phyloP scores from a whole-genome alignment of 2,329 filamentous ascomycete genomes.

The Penicillium occitanis region DNA sequence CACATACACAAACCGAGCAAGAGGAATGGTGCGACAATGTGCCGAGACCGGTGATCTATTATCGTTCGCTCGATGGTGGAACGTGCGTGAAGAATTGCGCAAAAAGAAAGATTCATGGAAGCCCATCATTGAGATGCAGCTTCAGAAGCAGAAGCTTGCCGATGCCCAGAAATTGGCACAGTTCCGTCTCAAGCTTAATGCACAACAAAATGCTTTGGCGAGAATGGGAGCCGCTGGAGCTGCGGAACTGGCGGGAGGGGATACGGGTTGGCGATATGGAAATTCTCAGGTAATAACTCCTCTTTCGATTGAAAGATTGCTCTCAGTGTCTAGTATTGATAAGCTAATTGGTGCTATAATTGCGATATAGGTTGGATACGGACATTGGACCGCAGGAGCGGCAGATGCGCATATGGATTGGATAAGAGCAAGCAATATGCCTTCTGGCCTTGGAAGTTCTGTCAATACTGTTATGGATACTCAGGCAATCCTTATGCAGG shows the following conservation, averaged over 20 bases:
- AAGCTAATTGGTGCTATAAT: neutral
- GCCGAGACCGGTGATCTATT: neutral
- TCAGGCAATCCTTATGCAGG: neutral
- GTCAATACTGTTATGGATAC: neutral
- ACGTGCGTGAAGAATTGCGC: neutral
- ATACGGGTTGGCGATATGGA: neutral
- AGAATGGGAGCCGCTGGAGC: neutral
- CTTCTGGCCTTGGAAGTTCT: neutral
- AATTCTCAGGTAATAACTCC: neutral
- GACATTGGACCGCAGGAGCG: neutral
- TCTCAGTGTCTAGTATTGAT: no score
- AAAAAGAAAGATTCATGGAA: conserved; percentile 1
- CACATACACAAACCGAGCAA: neutral
- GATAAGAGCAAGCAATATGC: neutral
- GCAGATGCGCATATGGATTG: neutral
- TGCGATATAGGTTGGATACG: neutral
- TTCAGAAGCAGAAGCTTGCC: conserved; percentile 1
- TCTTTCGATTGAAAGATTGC: no score
- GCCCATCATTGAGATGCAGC: neutral
- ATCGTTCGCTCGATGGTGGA: conserved; percentile 1
- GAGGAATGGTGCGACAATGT: neutral
- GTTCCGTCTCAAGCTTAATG: neutral
- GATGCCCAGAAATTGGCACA: neutral
- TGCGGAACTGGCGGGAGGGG: neutral
- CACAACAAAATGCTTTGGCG: neutral